phyloP scores from a whole-genome alignment of 352 stramenopile genomes.

The Pythium aquatile region DNA sequence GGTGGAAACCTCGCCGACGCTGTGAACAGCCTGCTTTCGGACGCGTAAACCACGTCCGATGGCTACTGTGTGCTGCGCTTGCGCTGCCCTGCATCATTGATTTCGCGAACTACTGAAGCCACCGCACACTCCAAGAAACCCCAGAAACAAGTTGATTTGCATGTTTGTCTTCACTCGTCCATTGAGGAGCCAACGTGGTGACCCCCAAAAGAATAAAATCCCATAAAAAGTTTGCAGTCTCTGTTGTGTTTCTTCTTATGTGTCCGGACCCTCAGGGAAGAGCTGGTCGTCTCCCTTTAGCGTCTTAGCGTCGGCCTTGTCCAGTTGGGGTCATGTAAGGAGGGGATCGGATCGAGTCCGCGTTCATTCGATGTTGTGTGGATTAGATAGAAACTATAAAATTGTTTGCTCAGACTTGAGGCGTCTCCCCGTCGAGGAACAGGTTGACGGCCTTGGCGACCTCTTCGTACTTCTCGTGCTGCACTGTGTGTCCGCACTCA shows the following conservation, averaged over 20 bases:
- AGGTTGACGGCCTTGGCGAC: slow-evolving; percentile 63
- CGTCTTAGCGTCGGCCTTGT: too few relatives aligned
- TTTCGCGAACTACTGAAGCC: neutral
- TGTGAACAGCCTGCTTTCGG: slow-evolving; percentile 48
- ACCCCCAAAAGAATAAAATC: neutral
- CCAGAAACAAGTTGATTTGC: neutral
- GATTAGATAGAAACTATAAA: neutral
- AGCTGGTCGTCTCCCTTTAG: too few relatives aligned
- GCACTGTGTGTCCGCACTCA: slow-evolving; percentile 65
- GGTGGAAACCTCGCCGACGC: slow-evolving; percentile 49
- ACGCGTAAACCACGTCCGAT: slow-evolving; percentile 15
- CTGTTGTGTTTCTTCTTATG: too few relatives aligned
- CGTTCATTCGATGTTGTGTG: neutral
- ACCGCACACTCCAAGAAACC: neutral
- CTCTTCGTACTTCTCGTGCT: slow-evolving; percentile 61
- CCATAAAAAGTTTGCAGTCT: neutral
- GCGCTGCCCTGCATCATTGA: neutral
- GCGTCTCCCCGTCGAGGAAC: slow-evolving; percentile 34
- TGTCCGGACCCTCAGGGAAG: too few relatives aligned
- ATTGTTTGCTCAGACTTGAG: neutral
- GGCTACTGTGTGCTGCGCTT: neutral
- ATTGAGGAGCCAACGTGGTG: neutral
- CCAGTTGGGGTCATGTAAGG: too few relatives aligned
- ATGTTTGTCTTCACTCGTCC: neutral
- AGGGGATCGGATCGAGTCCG: too few relatives aligned